These are phyloP conservation scores for Xylariaceae sp. DNA, from an alignment of 2,329 filamentous ascomycete genomes.

Conservation along the genomic window DNA sequence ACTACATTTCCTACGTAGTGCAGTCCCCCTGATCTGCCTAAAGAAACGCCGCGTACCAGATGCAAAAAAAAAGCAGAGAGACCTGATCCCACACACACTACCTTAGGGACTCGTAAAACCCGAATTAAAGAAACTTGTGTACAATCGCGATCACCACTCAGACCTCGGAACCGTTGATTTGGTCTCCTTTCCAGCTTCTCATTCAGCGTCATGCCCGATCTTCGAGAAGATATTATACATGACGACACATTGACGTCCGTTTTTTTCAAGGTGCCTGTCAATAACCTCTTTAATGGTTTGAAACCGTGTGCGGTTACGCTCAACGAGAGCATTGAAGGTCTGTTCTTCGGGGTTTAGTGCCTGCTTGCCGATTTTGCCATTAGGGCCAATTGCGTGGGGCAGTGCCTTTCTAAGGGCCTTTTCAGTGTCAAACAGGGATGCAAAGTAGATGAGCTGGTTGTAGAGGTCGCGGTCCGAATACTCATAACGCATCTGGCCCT, in stretches of 20 bases:
- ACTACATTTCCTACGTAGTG: no score
- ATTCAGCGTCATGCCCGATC: slow-evolving; percentile 45
- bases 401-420: slow-evolving; percentile 57
- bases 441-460: slow-evolving; percentile 88
- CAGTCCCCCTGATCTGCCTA: no score
- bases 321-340: slow-evolving; percentile 62
- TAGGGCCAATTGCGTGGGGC: slow-evolving; percentile 40
- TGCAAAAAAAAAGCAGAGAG: no score
- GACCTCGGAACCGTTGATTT: not conserved
- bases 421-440: slow-evolving; percentile 82
- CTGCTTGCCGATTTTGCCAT: slow-evolving; percentile 24
- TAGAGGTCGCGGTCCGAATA: slow-evolving; percentile 85
- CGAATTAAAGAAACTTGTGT: no score
- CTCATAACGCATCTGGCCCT: slow-evolving; percentile 84
- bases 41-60: no score
- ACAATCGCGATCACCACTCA: not conserved
- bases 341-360: slow-evolving; percentile 45
- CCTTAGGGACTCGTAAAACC: no score
- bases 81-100: no score
- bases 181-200: not conserved
- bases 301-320: slow-evolving; percentile 78
- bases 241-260: slow-evolving; percentile 85
- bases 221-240: slow-evolving; percentile 84
- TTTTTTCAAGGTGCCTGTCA: slow-evolving; percentile 80
- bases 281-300: slow-evolving; percentile 69